Percentiles rank a stretch among this genome's conserved stretches.
phyloP scores from a whole-genome alignment of 2,329 filamentous ascomycete genomes.

The Cercospora janseana region DNA sequence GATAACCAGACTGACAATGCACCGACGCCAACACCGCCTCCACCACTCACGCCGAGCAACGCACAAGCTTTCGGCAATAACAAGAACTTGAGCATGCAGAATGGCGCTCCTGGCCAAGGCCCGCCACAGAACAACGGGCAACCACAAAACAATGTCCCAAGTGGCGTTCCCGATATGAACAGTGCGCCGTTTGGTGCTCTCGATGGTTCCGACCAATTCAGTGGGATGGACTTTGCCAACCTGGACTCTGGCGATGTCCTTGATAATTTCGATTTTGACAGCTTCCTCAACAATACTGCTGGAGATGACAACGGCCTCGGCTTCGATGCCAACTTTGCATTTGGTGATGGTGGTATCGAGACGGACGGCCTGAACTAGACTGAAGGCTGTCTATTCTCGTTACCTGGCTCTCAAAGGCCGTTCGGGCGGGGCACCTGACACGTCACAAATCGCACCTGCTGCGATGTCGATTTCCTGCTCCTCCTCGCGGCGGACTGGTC shows the following conservation, averaged over 20 bases:
- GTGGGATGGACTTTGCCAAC: slow-evolving; percentile 42
- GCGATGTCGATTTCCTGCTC: too few species aligned
- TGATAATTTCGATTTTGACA: slow-evolving; percentile 66
- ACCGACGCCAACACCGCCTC: slow-evolving; percentile 50
- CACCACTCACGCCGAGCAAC: slow-evolving; percentile 48
- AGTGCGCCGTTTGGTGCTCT: slow-evolving; percentile 43
- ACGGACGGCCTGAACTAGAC: slow-evolving; percentile 24
- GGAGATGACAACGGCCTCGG: slow-evolving; percentile 42
- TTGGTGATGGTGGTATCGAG: slow-evolving; percentile 32
- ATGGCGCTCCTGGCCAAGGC: slow-evolving; percentile 36
- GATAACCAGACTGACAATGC: slow-evolving; percentile 36
- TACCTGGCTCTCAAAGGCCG: neutral
- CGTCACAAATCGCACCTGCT: neutral
- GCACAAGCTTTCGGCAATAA: slow-evolving; percentile 40
- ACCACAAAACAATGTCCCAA: slow-evolving; percentile 28
- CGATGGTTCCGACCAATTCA: slow-evolving; percentile 38
- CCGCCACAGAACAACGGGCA: slow-evolving; percentile 32
- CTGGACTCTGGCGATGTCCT: slow-evolving; percentile 63
- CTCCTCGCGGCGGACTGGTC: too few species aligned
- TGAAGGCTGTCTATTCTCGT: neutral
- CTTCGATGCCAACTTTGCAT: slow-evolving; percentile 41
- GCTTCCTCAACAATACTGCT: slow-evolving; percentile 59
- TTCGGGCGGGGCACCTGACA: neutral
- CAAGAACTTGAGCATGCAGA: slow-evolving; percentile 39
- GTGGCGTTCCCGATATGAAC: slow-evolving; percentile 37